phyloP scores from a whole-genome alignment of 208 protist species.

The Leishmania mexicana region DNA sequence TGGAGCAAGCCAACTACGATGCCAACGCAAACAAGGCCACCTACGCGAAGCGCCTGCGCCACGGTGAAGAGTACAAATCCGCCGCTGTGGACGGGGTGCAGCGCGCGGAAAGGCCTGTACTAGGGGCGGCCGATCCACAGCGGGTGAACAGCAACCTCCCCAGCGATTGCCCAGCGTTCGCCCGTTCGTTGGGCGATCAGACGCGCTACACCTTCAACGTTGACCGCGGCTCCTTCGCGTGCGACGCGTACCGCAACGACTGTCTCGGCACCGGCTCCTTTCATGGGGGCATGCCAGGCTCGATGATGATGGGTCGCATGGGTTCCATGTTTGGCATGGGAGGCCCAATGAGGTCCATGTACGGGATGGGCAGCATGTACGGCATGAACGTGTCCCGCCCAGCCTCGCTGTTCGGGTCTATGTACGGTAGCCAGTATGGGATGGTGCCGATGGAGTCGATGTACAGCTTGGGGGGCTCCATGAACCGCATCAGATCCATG shows the following conservation, averaged over 20 bases:
- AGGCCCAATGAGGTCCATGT: slow-evolving; percentile 9
- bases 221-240: slow-evolving; percentile 33
- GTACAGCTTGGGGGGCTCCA: slow-evolving; percentile 19
- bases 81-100: slow-evolving; percentile 24
- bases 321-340: slow-evolving; percentile 27
- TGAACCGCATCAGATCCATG: slow-evolving; percentile 33
- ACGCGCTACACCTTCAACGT: slow-evolving; percentile 32
- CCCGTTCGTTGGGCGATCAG: slow-evolving; percentile 17
- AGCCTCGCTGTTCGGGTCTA: slow-evolving; percentile 13
- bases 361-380: slow-evolving; percentile 32
- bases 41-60: slow-evolving; percentile 41
- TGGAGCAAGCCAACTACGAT: slow-evolving; percentile 22
- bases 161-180: slow-evolving; percentile 22
- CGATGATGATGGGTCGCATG: slow-evolving; percentile 17
- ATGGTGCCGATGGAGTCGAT: slow-evolving; percentile 24
- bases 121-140: slow-evolving; percentile 21
- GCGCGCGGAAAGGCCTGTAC: slow-evolving; percentile 19
- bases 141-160: slow-evolving; percentile 36
- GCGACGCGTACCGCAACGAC: slow-evolving; percentile 17
- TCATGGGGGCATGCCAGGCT: slow-evolving; percentile 11
- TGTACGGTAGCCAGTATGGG: slow-evolving; percentile 32
- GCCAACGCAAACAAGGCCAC: slow-evolving; percentile 29
- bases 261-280: slow-evolving; percentile 16
- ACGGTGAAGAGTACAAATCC: slow-evolving; percentile 28
- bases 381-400: slow-evolving; percentile 22